These are phyloP conservation scores for Forsythia suspensa DNA, from an alignment of 257 asterid genomes.

Conservation along the genomic window DNA sequence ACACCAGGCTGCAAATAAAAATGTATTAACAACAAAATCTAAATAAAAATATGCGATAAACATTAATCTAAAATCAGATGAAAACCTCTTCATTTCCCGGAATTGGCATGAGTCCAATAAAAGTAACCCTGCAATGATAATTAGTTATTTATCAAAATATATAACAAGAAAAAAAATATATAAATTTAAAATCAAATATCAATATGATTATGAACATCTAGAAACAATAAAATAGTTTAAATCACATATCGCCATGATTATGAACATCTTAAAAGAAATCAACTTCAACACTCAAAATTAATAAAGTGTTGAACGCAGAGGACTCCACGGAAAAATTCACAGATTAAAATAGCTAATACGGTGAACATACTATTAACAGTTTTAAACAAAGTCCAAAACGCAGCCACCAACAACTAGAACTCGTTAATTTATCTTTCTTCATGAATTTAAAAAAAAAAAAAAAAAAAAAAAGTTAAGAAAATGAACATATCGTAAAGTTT, in stretches of 20 bases:
- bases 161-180: neutral
- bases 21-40: conserved; percentile 12
- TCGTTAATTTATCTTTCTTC: neutral
- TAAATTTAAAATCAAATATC: neutral
- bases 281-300: neutral
- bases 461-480: conserved; percentile 2
- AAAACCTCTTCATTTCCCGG: conserved; percentile 56
- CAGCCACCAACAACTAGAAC: neutral
- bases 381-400: neutral
- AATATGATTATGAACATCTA: neutral
- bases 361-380: neutral
- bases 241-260: neutral
- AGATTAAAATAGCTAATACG: neutral
- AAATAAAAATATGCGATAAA: neutral
- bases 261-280: neutral
- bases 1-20: conserved; percentile 51
- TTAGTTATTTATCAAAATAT: too few relatives aligned
- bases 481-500: neutral
- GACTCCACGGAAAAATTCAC: neutral
- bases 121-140: conserved; percentile 3
- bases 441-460: neutral
- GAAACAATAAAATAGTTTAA: too few relatives aligned
- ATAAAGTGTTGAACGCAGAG: neutral
- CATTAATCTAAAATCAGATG: conserved; percentile 23
- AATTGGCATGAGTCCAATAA: conserved; percentile 41